Percentiles rank a stretch among this genome's conserved stretches.
Evolutionary conservation across 352 stramenopile species (phyloP).

Genomic region (Pythium aquatile): DNA sequence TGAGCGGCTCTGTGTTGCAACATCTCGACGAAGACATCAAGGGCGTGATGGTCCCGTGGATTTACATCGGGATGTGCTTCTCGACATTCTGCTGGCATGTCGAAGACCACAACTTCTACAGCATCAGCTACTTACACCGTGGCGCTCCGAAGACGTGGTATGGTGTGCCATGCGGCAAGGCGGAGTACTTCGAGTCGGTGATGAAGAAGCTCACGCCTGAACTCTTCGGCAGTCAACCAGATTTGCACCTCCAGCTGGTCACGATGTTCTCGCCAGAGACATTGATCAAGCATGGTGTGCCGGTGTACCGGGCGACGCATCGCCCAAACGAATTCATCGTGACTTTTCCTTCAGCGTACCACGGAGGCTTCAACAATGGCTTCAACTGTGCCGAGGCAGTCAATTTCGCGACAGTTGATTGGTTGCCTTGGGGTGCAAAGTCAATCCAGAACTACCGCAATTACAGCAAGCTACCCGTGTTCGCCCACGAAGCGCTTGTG

Average conservation of each 20-base stretch:
- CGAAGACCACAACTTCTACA: constrained; percentile 99
- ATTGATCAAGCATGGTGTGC: constrained; percentile 83
- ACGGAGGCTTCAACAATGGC: constrained; percentile 97
- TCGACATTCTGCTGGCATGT: constrained; percentile 99
- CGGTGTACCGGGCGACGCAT: constrained; percentile 94
- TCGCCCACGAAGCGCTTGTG: constrained; percentile 84
- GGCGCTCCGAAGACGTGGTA: constrained; percentile 99
- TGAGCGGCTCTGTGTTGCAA: constrained; percentile 92
- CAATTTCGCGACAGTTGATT: constrained; percentile 90
- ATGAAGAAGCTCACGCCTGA: constrained; percentile 93
- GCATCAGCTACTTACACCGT: constrained; percentile 98
- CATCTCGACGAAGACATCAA: constrained; percentile 97
- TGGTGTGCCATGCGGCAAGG: constrained; percentile 91
- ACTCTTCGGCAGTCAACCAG: constrained; percentile 93
- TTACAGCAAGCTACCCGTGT: constrained; percentile 82
- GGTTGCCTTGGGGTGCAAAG: constrained; percentile 79
- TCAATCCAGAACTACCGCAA: constrained; percentile 73
- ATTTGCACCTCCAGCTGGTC: constrained; percentile 93
- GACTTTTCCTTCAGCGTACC: constrained; percentile 98
- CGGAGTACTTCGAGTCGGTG: constrained; percentile 89
- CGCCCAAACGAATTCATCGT: constrained; percentile 98
- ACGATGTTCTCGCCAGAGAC: constrained; percentile 82
- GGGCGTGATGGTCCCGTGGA: constrained; percentile 99
- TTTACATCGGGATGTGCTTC: constrained; percentile 99
- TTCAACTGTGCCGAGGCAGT: constrained; percentile 93